A percentile compares a stretch with the other conserved stretches of the same genome.
Evolutionary conservation across 108 stramenopile genomes (phyloP).

Genomic region (Cylindrotheca fusiformis): DNA sequence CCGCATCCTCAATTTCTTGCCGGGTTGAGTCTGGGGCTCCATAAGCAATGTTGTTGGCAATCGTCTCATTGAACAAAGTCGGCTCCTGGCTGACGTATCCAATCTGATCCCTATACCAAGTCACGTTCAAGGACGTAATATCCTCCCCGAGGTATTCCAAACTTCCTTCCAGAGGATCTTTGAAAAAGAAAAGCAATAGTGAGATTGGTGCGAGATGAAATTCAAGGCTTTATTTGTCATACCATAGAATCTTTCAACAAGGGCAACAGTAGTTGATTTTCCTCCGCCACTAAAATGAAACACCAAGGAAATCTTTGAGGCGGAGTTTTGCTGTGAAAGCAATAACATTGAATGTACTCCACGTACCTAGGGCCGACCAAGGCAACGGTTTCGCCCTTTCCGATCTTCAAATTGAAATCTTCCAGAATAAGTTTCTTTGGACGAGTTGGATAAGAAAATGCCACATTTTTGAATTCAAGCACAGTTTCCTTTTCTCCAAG

Average conservation of each 20-base stretch:
- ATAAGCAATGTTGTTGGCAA: constrained; percentile 89
- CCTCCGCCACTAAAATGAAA: constrained; percentile 76
- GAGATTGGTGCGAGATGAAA: no score
- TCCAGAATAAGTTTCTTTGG: constrained; percentile 41
- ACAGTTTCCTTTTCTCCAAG: no score
- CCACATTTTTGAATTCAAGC: constrained; percentile 61
- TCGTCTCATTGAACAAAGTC: constrained; percentile 81
- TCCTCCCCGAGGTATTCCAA: constrained; percentile 81
- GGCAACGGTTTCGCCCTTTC: constrained; percentile 45
- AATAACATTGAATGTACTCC: not conserved
- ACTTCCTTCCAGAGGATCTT: constrained; percentile 78
- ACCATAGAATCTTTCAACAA: constrained; percentile 94
- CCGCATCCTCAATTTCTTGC: constrained; percentile 77
- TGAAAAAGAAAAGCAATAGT: no score
- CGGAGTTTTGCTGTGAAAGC: not conserved
- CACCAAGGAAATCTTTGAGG: not conserved
- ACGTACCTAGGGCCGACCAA: constrained; percentile 47
- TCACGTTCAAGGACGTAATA: constrained; percentile 64
- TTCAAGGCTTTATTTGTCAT: constrained; percentile 56
- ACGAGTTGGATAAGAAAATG: constrained; percentile 89
- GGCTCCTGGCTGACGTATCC: constrained; percentile 94
- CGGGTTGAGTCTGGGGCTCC: constrained; percentile 58
- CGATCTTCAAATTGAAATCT: constrained; percentile 38
- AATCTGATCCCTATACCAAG: constrained; percentile 84
- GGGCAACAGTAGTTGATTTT: constrained; percentile 62